Evolutionary conservation across 345 rosid species (phyloP).

Genomic region (Eutrema japonicum): DNA sequence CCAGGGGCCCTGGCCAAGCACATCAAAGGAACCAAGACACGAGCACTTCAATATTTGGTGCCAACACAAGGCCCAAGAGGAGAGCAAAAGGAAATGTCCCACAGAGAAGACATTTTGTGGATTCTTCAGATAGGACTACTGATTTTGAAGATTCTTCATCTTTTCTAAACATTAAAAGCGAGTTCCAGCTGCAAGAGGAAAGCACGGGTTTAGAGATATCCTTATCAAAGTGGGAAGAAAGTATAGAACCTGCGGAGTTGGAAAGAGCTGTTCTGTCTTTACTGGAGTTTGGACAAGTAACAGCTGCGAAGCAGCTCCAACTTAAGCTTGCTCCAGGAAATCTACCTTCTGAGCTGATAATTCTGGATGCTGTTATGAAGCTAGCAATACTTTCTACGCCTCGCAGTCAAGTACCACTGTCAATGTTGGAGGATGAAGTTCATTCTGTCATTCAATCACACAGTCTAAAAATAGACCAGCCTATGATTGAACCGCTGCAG

Average conservation of each 20-base stretch:
- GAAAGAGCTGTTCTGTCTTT: conserved; percentile 94
- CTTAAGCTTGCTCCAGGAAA: conserved; percentile 80
- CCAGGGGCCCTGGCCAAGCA: conserved; percentile 54
- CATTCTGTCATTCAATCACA: conserved; percentile 62
- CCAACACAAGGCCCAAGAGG: conserved; percentile 66
- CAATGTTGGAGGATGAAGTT: conserved; percentile 67
- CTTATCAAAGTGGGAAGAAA: conserved; percentile 93
- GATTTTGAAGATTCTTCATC: conserved; percentile 68
- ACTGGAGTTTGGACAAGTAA: conserved; percentile 91
- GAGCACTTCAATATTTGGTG: conserved; percentile 51
- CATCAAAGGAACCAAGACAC: conserved; percentile 71
- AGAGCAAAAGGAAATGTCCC: conserved; percentile 76
- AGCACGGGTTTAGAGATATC: conserved; percentile 64
- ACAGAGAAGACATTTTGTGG: conserved; percentile 61
- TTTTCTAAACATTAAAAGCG: conserved; percentile 53
- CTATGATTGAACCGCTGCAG: conserved; percentile 66
- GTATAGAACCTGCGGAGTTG: conserved; percentile 80
- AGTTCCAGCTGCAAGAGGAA: conserved; percentile 71
- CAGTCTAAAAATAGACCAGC: conserved; percentile 49
- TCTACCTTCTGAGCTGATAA: conserved; percentile 70
- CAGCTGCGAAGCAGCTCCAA: conserved; percentile 97
- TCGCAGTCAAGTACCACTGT: conserved; percentile 48
- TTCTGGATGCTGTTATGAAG: conserved; percentile 78
- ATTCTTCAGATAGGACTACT: conserved; percentile 56
- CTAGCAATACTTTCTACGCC: conserved; percentile 80